Evolutionary conservation across 345 rosid species (phyloP).

Genomic region (Aegle marmelos): DNA sequence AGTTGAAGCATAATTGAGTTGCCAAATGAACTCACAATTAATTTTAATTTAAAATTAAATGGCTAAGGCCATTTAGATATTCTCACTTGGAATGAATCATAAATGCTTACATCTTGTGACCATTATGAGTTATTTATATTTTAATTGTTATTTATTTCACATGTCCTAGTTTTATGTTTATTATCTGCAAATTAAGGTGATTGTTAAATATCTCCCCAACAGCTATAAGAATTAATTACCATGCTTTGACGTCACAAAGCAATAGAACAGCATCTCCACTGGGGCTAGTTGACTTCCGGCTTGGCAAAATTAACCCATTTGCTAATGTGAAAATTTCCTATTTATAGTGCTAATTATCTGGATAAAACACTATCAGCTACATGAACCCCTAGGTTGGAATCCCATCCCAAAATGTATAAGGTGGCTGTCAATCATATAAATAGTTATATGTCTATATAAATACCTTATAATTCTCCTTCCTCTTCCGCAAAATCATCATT

Average conservation of each 20-base stretch:
- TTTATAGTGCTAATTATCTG: conserved; percentile 19
- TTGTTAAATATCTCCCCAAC: too few species aligned
- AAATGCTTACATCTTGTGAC: not conserved
- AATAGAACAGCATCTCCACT: not conserved
- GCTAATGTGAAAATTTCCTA: conserved; percentile 23
- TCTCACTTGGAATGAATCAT: not conserved
- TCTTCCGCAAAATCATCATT: not conserved
- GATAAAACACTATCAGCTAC: not conserved
- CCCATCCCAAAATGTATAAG: not conserved
- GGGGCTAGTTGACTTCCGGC: conserved; percentile 18
- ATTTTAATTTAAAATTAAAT: not conserved
- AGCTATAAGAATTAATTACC: not conserved
- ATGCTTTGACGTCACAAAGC: conserved; percentile 23
- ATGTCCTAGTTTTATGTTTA: not conserved
- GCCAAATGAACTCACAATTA: not conserved
- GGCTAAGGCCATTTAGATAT: not conserved
- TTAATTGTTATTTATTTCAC: not conserved
- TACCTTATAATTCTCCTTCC: not conserved
- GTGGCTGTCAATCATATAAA: not conserved
- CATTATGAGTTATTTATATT: too few species aligned
- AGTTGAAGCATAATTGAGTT: not conserved
- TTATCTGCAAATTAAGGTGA: too few species aligned
- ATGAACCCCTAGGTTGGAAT: too few species aligned
- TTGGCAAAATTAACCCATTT: conserved; percentile 14
- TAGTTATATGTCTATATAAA: not conserved